Conservation (phyloP, 1,284 basidiomycete species). For the Rhodotorula sp. region DNA sequence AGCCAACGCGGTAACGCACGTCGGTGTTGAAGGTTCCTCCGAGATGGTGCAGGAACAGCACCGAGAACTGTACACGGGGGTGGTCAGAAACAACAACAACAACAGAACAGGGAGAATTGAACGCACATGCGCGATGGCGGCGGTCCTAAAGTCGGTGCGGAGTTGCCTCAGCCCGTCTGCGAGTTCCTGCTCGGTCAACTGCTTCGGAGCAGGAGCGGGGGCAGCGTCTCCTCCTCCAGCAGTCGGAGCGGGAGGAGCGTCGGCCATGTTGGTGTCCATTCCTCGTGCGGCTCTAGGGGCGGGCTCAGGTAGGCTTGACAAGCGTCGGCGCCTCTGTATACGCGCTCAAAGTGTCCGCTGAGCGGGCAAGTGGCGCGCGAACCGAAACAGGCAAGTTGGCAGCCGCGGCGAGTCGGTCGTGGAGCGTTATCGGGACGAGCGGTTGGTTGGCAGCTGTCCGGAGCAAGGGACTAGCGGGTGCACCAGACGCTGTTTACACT, state of each 20-base stretch:
- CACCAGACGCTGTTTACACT: too few species aligned
- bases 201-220: not conserved
- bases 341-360: not conserved
- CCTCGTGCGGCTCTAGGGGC: not conserved
- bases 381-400: not conserved
- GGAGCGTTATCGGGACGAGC: not conserved
- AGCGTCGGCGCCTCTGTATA: too few species aligned
- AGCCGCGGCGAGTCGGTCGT: not conserved
- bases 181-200: not conserved
- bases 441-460: too few species aligned
- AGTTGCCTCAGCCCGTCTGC: conserved; percentile 3
- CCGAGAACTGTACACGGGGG: not conserved
- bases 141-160: conserved; percentile 9
- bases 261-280: not conserved
- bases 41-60: conserved; percentile 11
- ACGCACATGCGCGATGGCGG: conserved; percentile 13
- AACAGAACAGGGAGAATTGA: too few species aligned
- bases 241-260: too few species aligned
- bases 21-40: conserved; percentile 6
- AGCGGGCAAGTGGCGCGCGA: not conserved
- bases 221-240: not conserved
- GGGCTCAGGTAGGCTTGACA: too few species aligned
- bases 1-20: not conserved
- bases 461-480: too few species aligned
- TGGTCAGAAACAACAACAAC: not conserved